Conservation (phyloP, 2,329 filamentous ascomycete genomes). For the Grosmannia penicillata region DNA sequence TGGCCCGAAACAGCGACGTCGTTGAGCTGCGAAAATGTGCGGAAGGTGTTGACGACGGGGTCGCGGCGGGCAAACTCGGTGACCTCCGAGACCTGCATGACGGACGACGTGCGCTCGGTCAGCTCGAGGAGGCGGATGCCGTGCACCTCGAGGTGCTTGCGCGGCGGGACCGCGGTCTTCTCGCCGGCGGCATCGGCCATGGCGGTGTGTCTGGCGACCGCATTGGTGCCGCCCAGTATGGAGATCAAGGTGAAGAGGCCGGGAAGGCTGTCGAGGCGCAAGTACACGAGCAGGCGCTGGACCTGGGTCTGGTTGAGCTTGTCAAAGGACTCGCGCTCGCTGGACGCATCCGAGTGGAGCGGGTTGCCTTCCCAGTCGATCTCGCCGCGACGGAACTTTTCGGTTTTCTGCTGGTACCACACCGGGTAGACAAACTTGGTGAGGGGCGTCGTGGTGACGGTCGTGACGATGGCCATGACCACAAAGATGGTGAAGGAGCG, state of each 20-base stretch:
- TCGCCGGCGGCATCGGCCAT: conserved; percentile 17
- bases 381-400: conserved; percentile 57
- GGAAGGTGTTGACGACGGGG: conserved; percentile 82
- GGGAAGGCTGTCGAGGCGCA: conserved; percentile 73
- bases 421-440: conserved; percentile 60
- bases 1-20: conserved; percentile 72
- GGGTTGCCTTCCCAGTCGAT: conserved; percentile 63
- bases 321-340: conserved; percentile 13
- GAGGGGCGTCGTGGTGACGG: conserved; percentile 68
- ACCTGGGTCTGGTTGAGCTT: conserved; percentile 27
- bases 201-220: conserved; percentile 16
- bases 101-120: conserved; percentile 82
- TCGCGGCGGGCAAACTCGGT: conserved; percentile 57
- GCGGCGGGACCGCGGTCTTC: conserved; percentile 14
- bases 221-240: conserved; percentile 40
- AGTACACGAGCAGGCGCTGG: conserved; percentile 59
- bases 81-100: conserved; percentile 82
- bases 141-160: conserved; percentile 53
- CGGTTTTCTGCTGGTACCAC: conserved; percentile 37
- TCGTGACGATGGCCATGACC: conserved; percentile 81
- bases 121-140: conserved; percentile 77
- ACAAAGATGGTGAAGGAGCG: conserved; percentile 89
- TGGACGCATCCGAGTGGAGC: conserved; percentile 17
- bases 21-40: conserved; percentile 72
- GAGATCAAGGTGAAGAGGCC: conserved; percentile 72